A percentile compares a stretch with the other conserved stretches of the same genome.
phyloP scores from a whole-genome alignment of 1,284 basidiomycete species.

The Papiliotrema nemorosa region DNA sequence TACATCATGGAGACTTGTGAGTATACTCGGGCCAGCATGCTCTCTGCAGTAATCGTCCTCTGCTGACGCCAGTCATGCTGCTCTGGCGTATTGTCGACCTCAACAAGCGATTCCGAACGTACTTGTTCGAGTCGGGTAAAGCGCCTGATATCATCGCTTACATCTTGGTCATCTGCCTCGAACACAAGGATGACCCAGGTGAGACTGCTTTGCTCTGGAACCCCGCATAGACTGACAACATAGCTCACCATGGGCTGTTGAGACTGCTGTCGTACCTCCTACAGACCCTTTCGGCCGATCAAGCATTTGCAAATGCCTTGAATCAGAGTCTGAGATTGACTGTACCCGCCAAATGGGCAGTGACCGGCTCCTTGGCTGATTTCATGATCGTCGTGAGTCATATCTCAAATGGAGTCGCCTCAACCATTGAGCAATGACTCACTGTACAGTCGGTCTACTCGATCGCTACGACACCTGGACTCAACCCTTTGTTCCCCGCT shows the following conservation, averaged over 20 bases:
- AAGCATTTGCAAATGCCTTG: constrained; percentile 66
- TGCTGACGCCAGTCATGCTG: constrained; percentile 60
- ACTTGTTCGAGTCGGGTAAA: constrained; percentile 72
- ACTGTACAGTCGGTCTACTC: constrained; percentile 81
- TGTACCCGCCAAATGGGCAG: constrained; percentile 69
- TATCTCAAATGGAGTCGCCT: no score
- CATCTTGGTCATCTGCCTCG: constrained; percentile 71
- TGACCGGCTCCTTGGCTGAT: constrained; percentile 71
- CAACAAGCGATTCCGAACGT: constrained; percentile 88
- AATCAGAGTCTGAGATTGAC: constrained; percentile 56
- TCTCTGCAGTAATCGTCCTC: no score
- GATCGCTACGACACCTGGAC: constrained; percentile 81
- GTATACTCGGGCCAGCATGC: constrained; percentile 33
- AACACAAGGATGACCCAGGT: constrained; percentile 88
- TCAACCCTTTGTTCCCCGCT: constrained; percentile 84
- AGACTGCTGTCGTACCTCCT: constrained; percentile 85
- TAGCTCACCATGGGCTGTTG: constrained; percentile 85
- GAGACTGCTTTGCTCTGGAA: constrained; percentile 32
- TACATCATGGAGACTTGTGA: constrained; percentile 75
- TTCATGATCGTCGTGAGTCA: constrained; percentile 75
- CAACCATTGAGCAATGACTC: no score
- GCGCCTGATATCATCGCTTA: constrained; percentile 70
- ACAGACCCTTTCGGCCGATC: constrained; percentile 83
- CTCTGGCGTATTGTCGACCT: constrained; percentile 87
- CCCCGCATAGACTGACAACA: constrained; percentile 13